phyloP scores from a whole-genome alignment of 2,329 filamentous ascomycete species.

The Cladosporium sp. region DNA sequence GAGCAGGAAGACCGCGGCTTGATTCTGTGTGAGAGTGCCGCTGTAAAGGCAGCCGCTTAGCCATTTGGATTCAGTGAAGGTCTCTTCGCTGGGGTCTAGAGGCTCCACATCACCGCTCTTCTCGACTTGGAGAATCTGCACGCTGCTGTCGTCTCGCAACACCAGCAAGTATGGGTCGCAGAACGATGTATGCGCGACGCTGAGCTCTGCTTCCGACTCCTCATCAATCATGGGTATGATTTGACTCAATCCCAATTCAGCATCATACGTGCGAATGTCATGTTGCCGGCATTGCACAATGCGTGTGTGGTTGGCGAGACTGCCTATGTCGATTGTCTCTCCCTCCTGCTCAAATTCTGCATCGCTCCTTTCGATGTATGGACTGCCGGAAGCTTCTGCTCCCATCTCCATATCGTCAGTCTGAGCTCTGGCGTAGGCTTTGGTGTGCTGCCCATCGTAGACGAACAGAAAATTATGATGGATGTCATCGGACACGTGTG shows the following conservation, averaged over 20 bases:
- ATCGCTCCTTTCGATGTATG: conserved; percentile 55
- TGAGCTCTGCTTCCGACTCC: conserved; percentile 75
- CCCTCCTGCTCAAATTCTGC: conserved; percentile 93
- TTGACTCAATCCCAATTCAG: conserved; percentile 84
- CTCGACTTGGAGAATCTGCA: conserved; percentile 75
- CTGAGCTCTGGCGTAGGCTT: conserved; percentile 20
- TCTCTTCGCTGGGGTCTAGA: conserved; percentile 34
- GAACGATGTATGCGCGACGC: conserved; percentile 76
- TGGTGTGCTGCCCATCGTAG: conserved; percentile 26
- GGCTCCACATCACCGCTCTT: conserved; percentile 67
- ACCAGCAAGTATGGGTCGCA: conserved; percentile 82
- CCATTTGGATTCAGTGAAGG: conserved; percentile 77
- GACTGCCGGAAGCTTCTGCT: conserved; percentile 6
- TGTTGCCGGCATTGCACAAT: conserved; percentile 84
- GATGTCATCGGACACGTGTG: conserved; percentile 11
- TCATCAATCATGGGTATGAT: conserved; percentile 93
- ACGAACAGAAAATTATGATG: conserved; percentile 28
- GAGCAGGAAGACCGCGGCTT: conserved; percentile 71
- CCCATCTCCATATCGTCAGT: conserved; percentile 13
- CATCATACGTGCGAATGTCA: conserved; percentile 87
- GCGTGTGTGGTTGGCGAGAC: conserved; percentile 72
- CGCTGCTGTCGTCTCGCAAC: conserved; percentile 75
- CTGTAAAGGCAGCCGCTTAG: conserved; percentile 77
- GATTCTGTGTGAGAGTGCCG: conserved; percentile 51
- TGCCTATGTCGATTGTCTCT: conserved; percentile 78